Base-by-base conservation (phyloP, 176 grass and related monocot genomes). In the Zea luxurians region DNA sequence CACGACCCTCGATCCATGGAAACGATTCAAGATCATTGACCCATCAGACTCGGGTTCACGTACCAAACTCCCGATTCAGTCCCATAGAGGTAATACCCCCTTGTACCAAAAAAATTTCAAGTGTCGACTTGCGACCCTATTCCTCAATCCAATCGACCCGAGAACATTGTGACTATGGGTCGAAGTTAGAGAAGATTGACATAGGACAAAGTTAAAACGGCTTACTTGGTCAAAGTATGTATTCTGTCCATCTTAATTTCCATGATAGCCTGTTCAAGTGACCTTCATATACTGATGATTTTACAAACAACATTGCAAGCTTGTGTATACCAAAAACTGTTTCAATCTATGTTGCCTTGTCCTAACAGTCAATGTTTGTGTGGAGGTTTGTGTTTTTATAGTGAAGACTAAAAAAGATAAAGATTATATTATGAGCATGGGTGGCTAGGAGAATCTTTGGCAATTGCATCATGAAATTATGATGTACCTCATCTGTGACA, bases 371-470 rank as follows among this genome's bases (percentile, higher is more conserved):
- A 57, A 13, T 60, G 36, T 16, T 43, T 4, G 5, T 59, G 34
- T 75, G 37, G 17, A 74, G 48, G 15, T 73, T 16, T 48, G 13
- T 59, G 49, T 48, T 79, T 54, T 52, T 36, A 36, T 15, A 65
- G 37, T 38, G 37, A 58, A 59, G 57, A 62, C 46, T 67, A 67
- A 17, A 60, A 58, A 58, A 41, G 17, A 38, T 21, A 46, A 70
- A 76, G 8, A 38, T 59, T 62, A 80, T 67, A 68, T 67, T 34
- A 10, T 49, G 64, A 78, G 5, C 68, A 41, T 74, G 55, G 55
- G n/a, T 20, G n/a, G 18, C 55, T 59, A 59, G 61, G 75, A 57
- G 37, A 42, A 73, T 52, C 35, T 2, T 68, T 85, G 40, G 57
- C 47, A 41, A 43, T 17, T 47, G 34, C 8, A 46, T 49, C 37